Evolutionary conservation across 345 rosid genomes (phyloP), one percentile per base, ranked within the genome.

Genomic region (Camelina neglecta): DNA sequence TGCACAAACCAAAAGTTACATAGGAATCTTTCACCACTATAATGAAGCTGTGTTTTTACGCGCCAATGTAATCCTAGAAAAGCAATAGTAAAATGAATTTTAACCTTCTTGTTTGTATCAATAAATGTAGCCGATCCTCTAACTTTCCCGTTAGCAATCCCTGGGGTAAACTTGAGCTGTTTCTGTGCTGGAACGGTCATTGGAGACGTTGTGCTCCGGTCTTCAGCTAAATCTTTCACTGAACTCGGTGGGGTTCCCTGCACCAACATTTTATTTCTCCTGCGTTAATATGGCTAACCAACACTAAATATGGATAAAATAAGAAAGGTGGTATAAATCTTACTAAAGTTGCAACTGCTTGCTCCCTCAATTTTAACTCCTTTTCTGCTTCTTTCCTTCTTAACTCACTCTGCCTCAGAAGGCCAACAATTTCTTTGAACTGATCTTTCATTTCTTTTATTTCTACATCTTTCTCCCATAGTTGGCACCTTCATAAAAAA

Each of bases 401-500:
- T 39, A 81, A 24, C 81, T 93, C 98, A 72, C 98, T 91, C 77
- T 92, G 94, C 48, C 84, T 80, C 75, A 90, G 56, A 66, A 94
- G 75, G 47, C 84, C 80, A 45, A 94, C 93, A 26, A 94, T 93
- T 86, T 94, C 98, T 82, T 89, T 90, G 45, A 93, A 83, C 67
- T 91, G 96, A 71, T 90, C 97, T 81, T 95, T 92, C 90, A 92
- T 90, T 85, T 92, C 97, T 79, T 84, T 90, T 73, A 88, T 84
- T 71, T 95, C 99, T 79, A 89, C 75, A 64, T 92, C 96, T 76
- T 91, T 95, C 80, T 92, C 99, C 99, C 98, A 95, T 63, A 84
- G 23, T 58, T 90, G 96, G 79, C 98, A 95, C 81, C 98, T 94
- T 83, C 75, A 71, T 42, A 42, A 49, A 10, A 44, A 67, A 67